These are phyloP conservation scores for Canna indica DNA, from an alignment of 176 grass and related monocot genomes.

Conservation along the genomic window DNA sequence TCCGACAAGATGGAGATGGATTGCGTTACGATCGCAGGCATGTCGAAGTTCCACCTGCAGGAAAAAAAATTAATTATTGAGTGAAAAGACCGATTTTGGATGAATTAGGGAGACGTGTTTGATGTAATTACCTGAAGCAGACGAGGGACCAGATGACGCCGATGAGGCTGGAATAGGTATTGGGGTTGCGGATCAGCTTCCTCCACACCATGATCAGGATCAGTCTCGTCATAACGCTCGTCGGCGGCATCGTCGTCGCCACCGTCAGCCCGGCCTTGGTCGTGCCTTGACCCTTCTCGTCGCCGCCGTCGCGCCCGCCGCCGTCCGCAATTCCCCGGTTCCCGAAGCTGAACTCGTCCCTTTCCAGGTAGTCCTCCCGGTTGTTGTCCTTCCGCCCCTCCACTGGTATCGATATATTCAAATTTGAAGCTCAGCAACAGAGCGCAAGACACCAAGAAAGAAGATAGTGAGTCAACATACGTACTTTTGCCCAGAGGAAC, in stretches of 20 bases:
- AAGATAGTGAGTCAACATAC: not conserved
- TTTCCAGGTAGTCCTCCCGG: not conserved
- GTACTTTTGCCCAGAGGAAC: not conserved
- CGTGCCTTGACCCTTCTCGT: not conserved
- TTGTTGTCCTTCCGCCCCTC: not conserved
- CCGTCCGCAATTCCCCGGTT: not conserved
- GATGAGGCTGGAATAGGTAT: not conserved
- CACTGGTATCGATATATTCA: not conserved
- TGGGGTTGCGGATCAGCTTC: conserved; percentile 3
- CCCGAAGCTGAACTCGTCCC: conserved; percentile 1
- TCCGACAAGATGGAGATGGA: conserved; percentile 7
- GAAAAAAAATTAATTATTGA: not conserved
- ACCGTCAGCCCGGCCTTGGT: not conserved
- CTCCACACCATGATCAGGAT: conserved; percentile 7
- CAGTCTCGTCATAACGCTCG: not conserved
- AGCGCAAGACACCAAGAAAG: not conserved
- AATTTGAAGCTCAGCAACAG: not conserved
- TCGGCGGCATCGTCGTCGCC: not conserved
- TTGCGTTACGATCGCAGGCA: not conserved
- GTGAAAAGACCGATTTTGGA: not conserved
- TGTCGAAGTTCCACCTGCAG: not conserved
- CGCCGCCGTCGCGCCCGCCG: not conserved
- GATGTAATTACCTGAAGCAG: not conserved
- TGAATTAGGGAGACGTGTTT: not conserved
- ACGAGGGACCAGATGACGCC: not conserved